Base-by-base conservation (phyloP, 2,329 filamentous ascomycete genomes). In the Fusarium sp. region DNA sequence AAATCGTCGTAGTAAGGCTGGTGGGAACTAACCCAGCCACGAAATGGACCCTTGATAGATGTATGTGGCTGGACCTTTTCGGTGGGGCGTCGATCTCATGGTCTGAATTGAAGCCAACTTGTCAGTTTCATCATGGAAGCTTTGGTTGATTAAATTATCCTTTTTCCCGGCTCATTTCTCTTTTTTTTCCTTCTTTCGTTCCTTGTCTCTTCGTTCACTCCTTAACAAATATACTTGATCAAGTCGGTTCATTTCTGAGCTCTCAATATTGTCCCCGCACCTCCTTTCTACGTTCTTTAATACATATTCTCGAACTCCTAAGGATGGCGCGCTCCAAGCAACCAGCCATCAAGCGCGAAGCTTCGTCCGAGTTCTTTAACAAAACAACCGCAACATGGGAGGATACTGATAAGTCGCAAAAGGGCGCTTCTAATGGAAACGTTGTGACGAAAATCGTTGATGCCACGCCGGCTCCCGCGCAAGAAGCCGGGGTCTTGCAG, bases 251-350 rank as follows among this genome's bases (percentile, higher is more conserved):
- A 14, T 50, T 22, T 30, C 44, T 30, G 22, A 25, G 8, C 30
- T 27, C 20, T 40, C n/a, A 32, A 25, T 16, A 59, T 32, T 44
- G 22, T 58, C 51, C n/a, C 27, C 34, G 49, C 51, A 11, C 24
- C 32, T 27, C 25, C 18, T 15, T 29, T 29, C 30, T 50, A 27
- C 34, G 18, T 50, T 34, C 15, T 52, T 51, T 46, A 45, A 53
- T 22, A 52, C 24, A 11, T 4, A 27, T 14, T 22, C 51, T 47
- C 40, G 43, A 29, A 58, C 40, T 51, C 29, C 29, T 45, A 25
- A 30, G 45, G 70, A 94, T 94, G 92, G 91, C 91, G 65, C 89
- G 91, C 75, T 87, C 86, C 59, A 94, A 94, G 81, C 90, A 92
- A 80, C 83, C 87, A 42, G 90, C 92, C 12, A 81, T 91, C 62